Evolutionary conservation across 306 rosid species (phyloP), one percentile per base, ranked within the genome.

Genomic region (Vigna angularis): DNA sequence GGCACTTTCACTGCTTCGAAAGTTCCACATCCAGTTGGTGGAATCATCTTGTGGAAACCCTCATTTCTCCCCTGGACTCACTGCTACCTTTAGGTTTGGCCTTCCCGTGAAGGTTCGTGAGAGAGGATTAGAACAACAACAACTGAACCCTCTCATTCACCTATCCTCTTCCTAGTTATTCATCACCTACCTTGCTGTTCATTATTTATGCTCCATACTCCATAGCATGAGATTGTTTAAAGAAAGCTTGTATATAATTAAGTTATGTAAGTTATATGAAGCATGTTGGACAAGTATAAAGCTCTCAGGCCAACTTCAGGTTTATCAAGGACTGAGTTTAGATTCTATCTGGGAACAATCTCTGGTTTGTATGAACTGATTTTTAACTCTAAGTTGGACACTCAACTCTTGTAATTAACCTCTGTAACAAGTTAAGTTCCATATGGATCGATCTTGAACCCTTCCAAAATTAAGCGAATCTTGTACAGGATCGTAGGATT

Each of bases 31-130:
- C 51, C 20, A 81, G 15, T 62, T 76, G 34, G 78, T 26, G 12
- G 9, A 58, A 9, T 76, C 88, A 0, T 12, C n/a, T 20, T 24
- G 9, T 53, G 40, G 53, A 1, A 57, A 47, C n/a, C 94, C 93
- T 0, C 76, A 66, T 3, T 92, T 92, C 77, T 90, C 93, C 42
- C 94, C 93, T 0, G 93, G 97, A 9, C 90, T 92, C 59, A 92
- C 97, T 0, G 90, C 97, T 22, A 90, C 89, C 28, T 92, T 92
- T 47, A 59, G 70, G 3, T 78, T 76, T 14, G 97, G 97, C 11
- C 85, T 92, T 9, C 89, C 77, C 8, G 94, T 87, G 3, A 15
- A 22, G 34, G 91, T 91, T 15, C 56, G 58, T 77, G 82, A 91
- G 70, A 72, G 68, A 32, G 73, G 32, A 30, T 44, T 9, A 9